Conservation (phyloP, 140 eudicot species). For the Erigeron philadelphicus region DNA sequence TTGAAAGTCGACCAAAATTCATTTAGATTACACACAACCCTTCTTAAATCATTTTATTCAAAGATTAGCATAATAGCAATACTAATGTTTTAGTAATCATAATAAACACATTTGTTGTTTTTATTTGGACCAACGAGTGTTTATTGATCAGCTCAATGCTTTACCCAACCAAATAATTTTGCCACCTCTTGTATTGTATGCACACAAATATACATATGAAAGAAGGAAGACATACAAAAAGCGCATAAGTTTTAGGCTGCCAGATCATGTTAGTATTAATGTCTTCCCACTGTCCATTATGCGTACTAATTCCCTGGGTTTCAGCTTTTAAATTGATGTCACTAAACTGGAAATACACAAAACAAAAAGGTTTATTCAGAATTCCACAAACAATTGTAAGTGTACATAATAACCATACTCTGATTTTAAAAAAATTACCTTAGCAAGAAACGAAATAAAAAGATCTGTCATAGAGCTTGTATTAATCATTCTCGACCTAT, state of each 20-base stretch:
- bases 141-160: background rate
- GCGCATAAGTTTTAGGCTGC: slow-evolving; percentile 69
- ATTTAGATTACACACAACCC: background rate
- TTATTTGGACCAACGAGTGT: background rate
- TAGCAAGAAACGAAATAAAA: slow-evolving; percentile 62
- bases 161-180: background rate
- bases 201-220: slow-evolving; percentile 18
- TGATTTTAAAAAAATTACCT: slow-evolving; percentile 32
- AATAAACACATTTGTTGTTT: background rate
- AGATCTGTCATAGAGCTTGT: slow-evolving; percentile 61
- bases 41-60: background rate
- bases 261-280: slow-evolving; percentile 60
- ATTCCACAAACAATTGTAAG: background rate
- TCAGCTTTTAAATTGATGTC: slow-evolving; percentile 57
- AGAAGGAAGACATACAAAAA: slow-evolving; percentile 47
- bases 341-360: slow-evolving; percentile 39
- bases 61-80: background rate
- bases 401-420: background rate
- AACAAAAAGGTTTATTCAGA: slow-evolving; percentile 1
- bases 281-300: slow-evolving; percentile 65
- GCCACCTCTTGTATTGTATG: background rate
- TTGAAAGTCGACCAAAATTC: slow-evolving; percentile 6
- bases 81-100: background rate
- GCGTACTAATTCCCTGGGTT: slow-evolving; percentile 58
- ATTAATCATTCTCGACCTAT: slow-evolving; percentile 50